Evolutionary conservation across 2,329 filamentous ascomycete species (phyloP).

Genomic region (Fusarium incarnatum): DNA sequence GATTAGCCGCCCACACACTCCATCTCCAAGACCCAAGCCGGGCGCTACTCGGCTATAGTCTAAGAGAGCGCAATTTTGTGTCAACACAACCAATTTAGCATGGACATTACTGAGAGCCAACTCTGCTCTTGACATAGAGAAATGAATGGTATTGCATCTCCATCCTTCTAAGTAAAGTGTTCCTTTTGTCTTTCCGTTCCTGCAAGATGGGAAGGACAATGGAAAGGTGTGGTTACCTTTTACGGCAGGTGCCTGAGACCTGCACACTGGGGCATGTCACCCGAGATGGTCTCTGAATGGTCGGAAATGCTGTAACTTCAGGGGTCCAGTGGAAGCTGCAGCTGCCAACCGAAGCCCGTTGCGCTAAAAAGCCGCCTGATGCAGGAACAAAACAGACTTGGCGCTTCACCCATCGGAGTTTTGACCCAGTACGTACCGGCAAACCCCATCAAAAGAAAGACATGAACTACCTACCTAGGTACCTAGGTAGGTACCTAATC

Average conservation of each 20-base stretch:
- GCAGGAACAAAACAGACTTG: slow-evolving; percentile 42
- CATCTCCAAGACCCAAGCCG: slow-evolving; percentile 4
- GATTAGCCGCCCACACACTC: slow-evolving; percentile 30
- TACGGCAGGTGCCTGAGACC: slow-evolving; percentile 28
- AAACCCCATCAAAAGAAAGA: too few relatives aligned
- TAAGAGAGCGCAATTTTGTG: slow-evolving; percentile 29
- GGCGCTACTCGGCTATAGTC: slow-evolving; percentile 14
- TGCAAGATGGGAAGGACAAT: neutral
- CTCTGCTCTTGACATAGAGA: neutral
- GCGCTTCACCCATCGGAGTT: neutral
- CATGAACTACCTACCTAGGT: too few relatives aligned
- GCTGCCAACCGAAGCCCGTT: slow-evolving; percentile 34
- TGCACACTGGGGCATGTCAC: slow-evolving; percentile 19
- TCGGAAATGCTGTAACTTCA: slow-evolving; percentile 6
- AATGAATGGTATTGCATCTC: neutral
- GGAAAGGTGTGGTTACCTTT: slow-evolving; percentile 17
- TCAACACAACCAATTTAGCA: slow-evolving; percentile 6
- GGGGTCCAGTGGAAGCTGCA: slow-evolving; percentile 28
- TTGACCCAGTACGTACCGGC: neutral
- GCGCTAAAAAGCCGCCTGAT: slow-evolving; percentile 39
- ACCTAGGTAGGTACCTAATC: too few relatives aligned
- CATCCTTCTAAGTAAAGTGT: neutral
- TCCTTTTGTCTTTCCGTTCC: neutral
- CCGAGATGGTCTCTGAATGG: slow-evolving; percentile 20
- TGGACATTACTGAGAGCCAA: neutral